Conservation (phyloP, 2,329 filamentous ascomycete genomes). For the Colletotrichum godetiae region DNA sequence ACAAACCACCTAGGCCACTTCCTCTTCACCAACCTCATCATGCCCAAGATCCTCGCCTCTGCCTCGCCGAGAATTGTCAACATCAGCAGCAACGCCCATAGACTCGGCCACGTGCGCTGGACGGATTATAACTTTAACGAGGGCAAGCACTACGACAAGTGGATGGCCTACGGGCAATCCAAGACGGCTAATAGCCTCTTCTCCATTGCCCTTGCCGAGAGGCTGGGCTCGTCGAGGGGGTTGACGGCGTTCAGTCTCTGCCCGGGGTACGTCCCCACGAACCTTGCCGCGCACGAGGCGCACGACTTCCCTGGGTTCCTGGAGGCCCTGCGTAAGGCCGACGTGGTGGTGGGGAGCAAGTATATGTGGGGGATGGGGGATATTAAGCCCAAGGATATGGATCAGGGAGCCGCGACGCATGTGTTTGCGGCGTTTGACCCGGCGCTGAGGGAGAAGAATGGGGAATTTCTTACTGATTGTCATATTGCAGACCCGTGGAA, state of each 20-base stretch:
- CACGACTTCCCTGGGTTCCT: constrained; percentile 13
- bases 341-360: constrained; percentile 22
- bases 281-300: constrained; percentile 26
- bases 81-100: constrained; percentile 57
- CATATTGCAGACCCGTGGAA: constrained; percentile 27
- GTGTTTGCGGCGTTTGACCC: constrained; percentile 29
- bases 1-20: constrained; percentile 53
- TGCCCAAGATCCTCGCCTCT: constrained; percentile 44
- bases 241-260: constrained; percentile 58
- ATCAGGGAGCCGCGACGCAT: constrained; percentile 28
- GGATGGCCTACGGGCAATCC: constrained; percentile 42
- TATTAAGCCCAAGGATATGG: constrained; percentile 12
- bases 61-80: constrained; percentile 52
- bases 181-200: constrained; percentile 44
- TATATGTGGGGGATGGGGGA: constrained; percentile 11
- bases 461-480: constrained; percentile 20
- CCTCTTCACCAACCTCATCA: constrained; percentile 52
- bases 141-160: constrained; percentile 39
- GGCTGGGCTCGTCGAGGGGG: constrained; percentile 43
- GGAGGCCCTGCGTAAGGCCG: not conserved
- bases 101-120: constrained; percentile 53
- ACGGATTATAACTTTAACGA: constrained; percentile 54
- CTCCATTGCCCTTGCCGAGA: constrained; percentile 22
- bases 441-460: constrained; percentile 20
- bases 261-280: constrained; percentile 65